Conservation (phyloP, 495 filamentous ascomycete genomes). For the Penicillium fimorum region DNA sequence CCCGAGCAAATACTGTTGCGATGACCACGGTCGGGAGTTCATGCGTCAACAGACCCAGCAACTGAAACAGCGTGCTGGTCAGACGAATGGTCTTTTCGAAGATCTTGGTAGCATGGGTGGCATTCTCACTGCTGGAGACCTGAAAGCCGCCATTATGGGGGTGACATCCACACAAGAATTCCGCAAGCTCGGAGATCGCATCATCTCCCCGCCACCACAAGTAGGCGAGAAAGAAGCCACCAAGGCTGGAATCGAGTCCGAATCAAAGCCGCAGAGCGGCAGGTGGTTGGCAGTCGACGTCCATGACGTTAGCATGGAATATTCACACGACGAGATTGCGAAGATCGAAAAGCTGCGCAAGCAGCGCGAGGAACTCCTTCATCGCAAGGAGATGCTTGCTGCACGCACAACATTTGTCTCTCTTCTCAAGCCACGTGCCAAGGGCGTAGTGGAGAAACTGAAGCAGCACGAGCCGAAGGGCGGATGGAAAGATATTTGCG, state of each 20-base stretch:
- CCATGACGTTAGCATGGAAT: constrained; percentile 32
- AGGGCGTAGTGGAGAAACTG: constrained; percentile 43
- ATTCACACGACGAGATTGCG: constrained; percentile 41
- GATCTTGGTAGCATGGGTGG: constrained; percentile 57
- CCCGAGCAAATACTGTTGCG: constrained; percentile 67
- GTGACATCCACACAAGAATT: constrained; percentile 53
- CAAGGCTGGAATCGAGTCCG: constrained; percentile 40
- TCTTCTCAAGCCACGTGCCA: constrained; percentile 45
- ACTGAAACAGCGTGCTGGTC: constrained; percentile 24
- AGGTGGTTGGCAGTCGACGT: constrained; percentile 64
- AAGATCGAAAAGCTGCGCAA: constrained; percentile 45
- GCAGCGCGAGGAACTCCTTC: constrained; percentile 36
- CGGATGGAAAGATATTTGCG: constrained; percentile 64
- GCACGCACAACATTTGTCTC: constrained; percentile 45
- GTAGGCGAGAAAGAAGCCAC: constrained; percentile 16
- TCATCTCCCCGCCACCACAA: constrained; percentile 43
- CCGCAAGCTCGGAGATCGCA: constrained; percentile 54
- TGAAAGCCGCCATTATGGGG: constrained; percentile 53
- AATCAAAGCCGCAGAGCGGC: constrained; percentile 70
- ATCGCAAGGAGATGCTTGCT: constrained; percentile 43
- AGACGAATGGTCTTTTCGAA: constrained; percentile 25
- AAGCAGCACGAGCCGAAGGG: constrained; percentile 50
- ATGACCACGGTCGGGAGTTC: constrained; percentile 61
- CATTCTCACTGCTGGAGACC: constrained; percentile 54
- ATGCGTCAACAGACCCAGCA: constrained; percentile 46